Evolutionary conservation across 768 basidiomycete genomes (phyloP), one percentile per base, ranked within the genome.

Genomic region (Phylloporus rhodoxanthus): DNA sequence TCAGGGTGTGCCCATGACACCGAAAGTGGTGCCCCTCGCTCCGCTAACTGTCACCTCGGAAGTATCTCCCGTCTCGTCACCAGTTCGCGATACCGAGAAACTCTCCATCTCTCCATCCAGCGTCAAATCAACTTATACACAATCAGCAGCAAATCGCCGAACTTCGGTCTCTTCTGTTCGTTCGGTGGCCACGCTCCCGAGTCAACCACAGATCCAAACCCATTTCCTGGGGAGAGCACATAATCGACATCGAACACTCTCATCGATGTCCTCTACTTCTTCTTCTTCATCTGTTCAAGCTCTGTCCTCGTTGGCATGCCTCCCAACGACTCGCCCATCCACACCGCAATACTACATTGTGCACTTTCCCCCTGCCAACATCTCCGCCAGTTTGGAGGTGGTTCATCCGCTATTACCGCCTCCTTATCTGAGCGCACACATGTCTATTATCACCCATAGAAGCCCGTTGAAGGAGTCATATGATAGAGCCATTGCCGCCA

Each of bases 371-470:
- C 75, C 79, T 1, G 66, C 69, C n/a, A 82, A 79, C 48, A 73
- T 78, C 15, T 72, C 75, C 42, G 69, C 70, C 20, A 72, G 79
- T 47, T 67, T 79, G 17, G 84, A 87, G 60, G 71, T 68, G 21
- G 78, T 84, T 8, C 87, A 90, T 61, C 78, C 85, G 0, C 72
- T 88, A 15, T 73, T 89, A 20, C 87, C 87, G 0, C 76, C 78
- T 3, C 85, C 86, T 36, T 88, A 87, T 60, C 64, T 86, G 53
- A 77, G 72, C 56, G 79, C 82, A 50, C 87, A 90, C 51, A 70
- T 88, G 64, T 84, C 84, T 17, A 77, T 86, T 41, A 70, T 87
- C 28, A 71, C 76, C 15, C 75, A 81, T 64, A 75, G 82, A 43
- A 80, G 76, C 44, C 85, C 87, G 20, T 69, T 89, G 49, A 73